Conservation (phyloP, 2,329 filamentous ascomycete genomes). For the Fusarium albosuccineum region DNA sequence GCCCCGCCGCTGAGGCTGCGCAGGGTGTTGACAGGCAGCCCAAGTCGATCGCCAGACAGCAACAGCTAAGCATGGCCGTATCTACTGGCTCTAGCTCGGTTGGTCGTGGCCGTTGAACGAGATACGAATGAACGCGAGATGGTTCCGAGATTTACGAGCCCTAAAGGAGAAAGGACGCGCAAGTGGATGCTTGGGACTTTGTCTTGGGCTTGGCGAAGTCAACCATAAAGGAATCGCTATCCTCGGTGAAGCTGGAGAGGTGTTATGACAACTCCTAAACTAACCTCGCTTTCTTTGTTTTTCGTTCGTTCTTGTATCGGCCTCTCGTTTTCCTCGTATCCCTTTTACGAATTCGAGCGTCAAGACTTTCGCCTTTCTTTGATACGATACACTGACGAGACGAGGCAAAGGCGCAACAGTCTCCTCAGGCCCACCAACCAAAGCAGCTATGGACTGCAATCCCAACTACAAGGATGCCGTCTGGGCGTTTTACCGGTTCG, state of each 20-base stretch:
- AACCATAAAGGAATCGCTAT: neutral
- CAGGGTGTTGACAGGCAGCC: neutral
- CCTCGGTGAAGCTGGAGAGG: neutral
- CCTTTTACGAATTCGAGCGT: no score
- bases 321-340: neutral
- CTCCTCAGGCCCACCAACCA: neutral
- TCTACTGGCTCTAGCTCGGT: neutral
- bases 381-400: neutral
- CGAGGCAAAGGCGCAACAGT: neutral
- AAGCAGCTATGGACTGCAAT: conserved; percentile 33
- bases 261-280: neutral
- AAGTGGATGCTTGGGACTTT: neutral
- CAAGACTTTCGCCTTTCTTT: no score
- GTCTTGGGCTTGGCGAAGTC: neutral
- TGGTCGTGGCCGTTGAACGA: neutral
- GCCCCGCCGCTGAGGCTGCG: conserved; percentile 1
- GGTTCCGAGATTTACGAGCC: conserved; percentile 19
- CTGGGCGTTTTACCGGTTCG: conserved; percentile 44
- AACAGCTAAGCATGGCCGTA: no score
- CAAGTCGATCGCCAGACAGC: neutral
- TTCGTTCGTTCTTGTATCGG: no score
- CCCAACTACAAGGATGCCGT: conserved; percentile 40
- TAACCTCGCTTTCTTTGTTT: neutral
- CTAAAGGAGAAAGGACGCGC: conserved; percentile 1
- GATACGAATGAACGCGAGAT: conserved; percentile 10